Evolutionary conservation across 1,139 yeast species (phyloP).

Genomic region (Protomyces lactucae-debilis): DNA sequence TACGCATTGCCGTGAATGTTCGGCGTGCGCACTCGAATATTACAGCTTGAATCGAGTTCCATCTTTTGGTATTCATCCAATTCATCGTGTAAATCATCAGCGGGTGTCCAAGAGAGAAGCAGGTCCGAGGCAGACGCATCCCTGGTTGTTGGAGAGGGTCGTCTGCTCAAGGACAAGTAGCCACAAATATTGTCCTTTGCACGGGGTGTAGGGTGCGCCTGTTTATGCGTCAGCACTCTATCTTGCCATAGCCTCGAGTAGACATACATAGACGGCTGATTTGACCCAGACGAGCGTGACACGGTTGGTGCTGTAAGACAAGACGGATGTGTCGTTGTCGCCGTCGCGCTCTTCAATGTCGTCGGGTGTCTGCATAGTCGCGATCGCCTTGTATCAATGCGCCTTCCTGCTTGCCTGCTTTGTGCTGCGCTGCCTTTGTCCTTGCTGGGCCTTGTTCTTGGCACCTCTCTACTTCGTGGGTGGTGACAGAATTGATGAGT

Average conservation of each 20-base stretch:
- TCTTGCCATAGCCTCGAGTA: not conserved
- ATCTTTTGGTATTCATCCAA: constrained; percentile 15
- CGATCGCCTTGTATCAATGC: too few relatives aligned
- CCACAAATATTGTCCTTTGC: constrained; percentile 77
- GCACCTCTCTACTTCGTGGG: too few relatives aligned
- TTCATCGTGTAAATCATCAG: constrained; percentile 10
- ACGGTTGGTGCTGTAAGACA: constrained; percentile 16
- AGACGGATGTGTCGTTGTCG: constrained; percentile 13
- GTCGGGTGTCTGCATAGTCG: not conserved
- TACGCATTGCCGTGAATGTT: constrained; percentile 41
- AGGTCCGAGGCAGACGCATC: constrained; percentile 12
- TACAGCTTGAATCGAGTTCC: constrained; percentile 11
- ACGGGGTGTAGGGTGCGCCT: constrained; percentile 62
- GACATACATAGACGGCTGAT: constrained; percentile 52
- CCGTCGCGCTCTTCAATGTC: constrained; percentile 21
- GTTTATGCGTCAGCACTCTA: not conserved
- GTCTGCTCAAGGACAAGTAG: constrained; percentile 38
- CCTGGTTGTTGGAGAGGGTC: constrained; percentile 21
- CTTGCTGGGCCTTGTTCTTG: too few relatives aligned
- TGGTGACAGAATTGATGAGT: too few relatives aligned
- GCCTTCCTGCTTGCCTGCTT: too few relatives aligned
- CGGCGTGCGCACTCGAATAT: constrained; percentile 9
- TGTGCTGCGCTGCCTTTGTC: too few relatives aligned
- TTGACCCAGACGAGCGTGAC: constrained; percentile 40
- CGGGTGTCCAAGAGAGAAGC: constrained; percentile 17